phyloP scores from a whole-genome alignment of 2,329 filamentous ascomycete genomes.

The Fusarium odoratissimum region DNA sequence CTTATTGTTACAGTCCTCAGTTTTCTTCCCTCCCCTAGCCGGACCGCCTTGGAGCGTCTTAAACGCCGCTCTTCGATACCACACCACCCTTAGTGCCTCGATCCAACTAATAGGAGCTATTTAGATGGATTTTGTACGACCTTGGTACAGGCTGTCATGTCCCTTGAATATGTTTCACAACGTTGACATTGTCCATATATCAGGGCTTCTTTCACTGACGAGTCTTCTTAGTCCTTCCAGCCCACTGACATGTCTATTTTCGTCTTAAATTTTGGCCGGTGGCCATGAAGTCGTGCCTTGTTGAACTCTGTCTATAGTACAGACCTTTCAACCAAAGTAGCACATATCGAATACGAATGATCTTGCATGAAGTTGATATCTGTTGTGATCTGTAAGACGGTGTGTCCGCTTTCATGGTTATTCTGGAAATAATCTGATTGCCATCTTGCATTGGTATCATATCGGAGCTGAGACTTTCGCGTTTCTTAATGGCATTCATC shows the following conservation, averaged over 20 bases:
- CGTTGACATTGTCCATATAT: background rate
- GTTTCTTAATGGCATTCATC: background rate
- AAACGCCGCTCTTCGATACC: background rate
- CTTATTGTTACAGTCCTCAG: background rate
- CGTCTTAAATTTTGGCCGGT: background rate
- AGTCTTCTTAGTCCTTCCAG: background rate
- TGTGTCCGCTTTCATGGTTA: background rate
- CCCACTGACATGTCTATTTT: background rate
- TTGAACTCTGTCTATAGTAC: background rate
- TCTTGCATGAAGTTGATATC: conserved; percentile 1
- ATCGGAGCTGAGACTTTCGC: background rate
- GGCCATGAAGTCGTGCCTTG: background rate
- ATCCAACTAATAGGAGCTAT: background rate
- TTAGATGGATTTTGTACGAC: background rate
- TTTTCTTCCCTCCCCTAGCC: background rate
- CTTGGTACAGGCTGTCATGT: background rate
- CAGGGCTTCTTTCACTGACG: background rate
- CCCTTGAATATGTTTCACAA: conserved; percentile 5
- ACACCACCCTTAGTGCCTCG: background rate
- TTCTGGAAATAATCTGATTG: conserved; percentile 3
- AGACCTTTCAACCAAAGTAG: background rate
- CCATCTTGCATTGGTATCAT: background rate
- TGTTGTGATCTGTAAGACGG: background rate
- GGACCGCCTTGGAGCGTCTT: background rate
- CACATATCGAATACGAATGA: conserved; percentile 7